Evolutionary conservation across 768 basidiomycete species (phyloP), one percentile per base, ranked within the genome.

Genomic region (Xerocomus potaroensis): DNA sequence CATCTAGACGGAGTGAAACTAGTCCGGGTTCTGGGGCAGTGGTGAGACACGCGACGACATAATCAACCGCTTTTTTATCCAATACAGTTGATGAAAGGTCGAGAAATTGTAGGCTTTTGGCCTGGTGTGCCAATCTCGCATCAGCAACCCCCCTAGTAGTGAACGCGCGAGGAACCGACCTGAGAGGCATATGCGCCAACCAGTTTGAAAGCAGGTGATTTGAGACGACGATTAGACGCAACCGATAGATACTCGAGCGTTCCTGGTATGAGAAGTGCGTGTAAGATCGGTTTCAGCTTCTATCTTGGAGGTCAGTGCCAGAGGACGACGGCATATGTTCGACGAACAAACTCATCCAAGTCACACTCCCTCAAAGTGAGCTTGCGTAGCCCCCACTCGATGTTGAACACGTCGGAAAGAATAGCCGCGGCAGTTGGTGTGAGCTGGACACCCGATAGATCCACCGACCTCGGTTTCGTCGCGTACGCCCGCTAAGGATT

Each of bases 331-430:
- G 38, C 23, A 21, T 1, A 16, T n/a, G 43, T 19, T 35, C 35
- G 34, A 62, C 46, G 5, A 67, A 92, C 92, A 48, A 77, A 74
- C 42, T 91, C 87, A 53, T 93, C 91, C 18, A 98, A 65, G 55
- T 93, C 83, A 58, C 93, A 97, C 62, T 88, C 87, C 33, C 89
- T 81, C 45, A 96, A 77, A 0, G 87, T 83, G 18, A 95, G 71
- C 58, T 91, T 94, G 22, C 86, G 74, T 16, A 96, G 70, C 0
- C 93, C 94, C 88, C 93, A 97, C 65, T 97, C 91, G 47, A 96
- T 84, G 8, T 82, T 80, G 53, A 98, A 82, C 12, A 96, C 81
- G 66, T 98, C 95, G 0, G 95, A 86, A 15, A 99, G 75, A 15
- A 92, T 83, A 11, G 84, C 82, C 0, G 91, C 86, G 0, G 80